Base-by-base conservation (phyloP, 1,284 basidiomycete genomes). In the Caloboletus firmus region DNA sequence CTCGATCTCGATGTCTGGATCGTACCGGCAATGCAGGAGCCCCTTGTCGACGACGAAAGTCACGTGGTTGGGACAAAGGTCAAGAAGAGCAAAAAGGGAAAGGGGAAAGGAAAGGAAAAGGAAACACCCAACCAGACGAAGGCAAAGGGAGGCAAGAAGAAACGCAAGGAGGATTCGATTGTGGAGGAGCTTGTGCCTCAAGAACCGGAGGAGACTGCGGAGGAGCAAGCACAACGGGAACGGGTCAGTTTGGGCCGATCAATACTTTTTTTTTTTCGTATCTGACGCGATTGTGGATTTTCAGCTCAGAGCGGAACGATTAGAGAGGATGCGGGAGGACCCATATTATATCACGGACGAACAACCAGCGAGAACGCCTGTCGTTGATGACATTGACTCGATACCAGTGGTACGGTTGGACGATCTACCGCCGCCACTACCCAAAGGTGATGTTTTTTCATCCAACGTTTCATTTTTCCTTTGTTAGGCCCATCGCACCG, bases 1-100 rank as follows among this genome's bases (percentile, higher is more conserved):
- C 74, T 99, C 20, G 85, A 98, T 69, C 79, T 99, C 4, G 90
- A 96, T 58, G 72, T 76, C 0, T 94, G 91, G 82, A 89, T 98
- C 56, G 84, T 94, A 7, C 81, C 87, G 1, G 82, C 82, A 6
- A 82, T 82, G 13, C 71, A 76, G 34, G 79, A 82, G 51, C 65
- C 71, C 13, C 59, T 63, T 18, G 51, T 61, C 4, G 66, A 71
- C 40, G 66, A 71, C 15, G 73, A 70, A 40, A 70, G 65, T 32
- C 62, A 49, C 31, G 43, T 20, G 4, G 65, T 62, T 24, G 66
- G 56, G 43, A 70, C 63, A 62, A 76, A 63, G 72, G 62, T 64
- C 51, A 77, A 68, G 68, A 77, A 63, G 72, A 71, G 56, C 52
- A 82, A 70, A 69, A 80, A 84, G 62, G 71, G 73, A 28, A 86